Conservation (phyloP, 2,329 filamentous ascomycete genomes). For the Cladobotryum protrusum region DNA sequence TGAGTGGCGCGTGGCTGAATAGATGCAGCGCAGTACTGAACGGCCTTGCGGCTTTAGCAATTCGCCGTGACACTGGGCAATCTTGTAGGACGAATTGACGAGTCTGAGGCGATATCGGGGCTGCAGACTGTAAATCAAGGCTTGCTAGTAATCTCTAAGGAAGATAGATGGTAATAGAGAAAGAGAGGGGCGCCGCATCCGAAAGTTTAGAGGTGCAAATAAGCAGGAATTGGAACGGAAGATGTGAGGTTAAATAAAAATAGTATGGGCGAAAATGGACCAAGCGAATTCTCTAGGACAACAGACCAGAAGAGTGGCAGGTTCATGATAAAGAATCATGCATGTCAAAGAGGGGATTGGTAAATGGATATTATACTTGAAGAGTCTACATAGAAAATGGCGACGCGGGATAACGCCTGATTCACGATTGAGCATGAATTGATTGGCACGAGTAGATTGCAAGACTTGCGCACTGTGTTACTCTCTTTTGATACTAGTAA, state of each 20-base stretch:
- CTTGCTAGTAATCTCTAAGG: no score
- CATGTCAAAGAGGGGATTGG: neutral
- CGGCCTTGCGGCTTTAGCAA: no score
- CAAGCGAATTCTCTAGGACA: no score
- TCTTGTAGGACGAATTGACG: neutral
- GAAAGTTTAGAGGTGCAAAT: no score
- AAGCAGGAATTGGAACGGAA: no score
- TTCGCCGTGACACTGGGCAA: neutral
- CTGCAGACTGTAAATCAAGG: no score
- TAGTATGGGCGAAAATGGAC: neutral
- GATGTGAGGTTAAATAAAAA: neutral
- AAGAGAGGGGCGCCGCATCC: no score
- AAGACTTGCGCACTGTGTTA: neutral
- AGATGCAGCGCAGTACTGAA: neutral
- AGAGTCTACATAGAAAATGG: neutral
- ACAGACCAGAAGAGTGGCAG: neutral
- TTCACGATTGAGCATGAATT: no score
- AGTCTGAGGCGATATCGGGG: neutral
- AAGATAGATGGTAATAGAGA: no score
- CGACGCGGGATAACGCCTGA: neutral
- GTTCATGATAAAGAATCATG: neutral
- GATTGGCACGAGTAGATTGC: neutral
- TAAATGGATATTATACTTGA: neutral
- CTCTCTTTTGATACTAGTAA: no score
- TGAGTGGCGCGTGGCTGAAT: conserved; percentile 1